phyloP scores from a whole-genome alignment of 2,329 filamentous ascomycete species.

The Colletotrichum horii region DNA sequence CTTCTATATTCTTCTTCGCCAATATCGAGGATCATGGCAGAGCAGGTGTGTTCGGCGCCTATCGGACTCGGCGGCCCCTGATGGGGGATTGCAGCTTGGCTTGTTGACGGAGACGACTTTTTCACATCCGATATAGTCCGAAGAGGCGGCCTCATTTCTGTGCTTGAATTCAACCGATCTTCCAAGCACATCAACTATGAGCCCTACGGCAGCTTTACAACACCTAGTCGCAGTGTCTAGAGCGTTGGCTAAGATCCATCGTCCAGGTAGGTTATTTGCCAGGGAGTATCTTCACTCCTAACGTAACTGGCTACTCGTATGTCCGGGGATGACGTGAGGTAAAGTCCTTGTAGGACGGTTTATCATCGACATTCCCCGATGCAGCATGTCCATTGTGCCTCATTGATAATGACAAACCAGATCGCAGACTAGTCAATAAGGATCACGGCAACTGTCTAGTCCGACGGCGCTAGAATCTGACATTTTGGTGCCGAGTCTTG shows the following conservation, averaged over 20 bases:
- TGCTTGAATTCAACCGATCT: not conserved
- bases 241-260: not conserved
- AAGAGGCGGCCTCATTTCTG: not conserved
- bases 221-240: not conserved
- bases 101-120: not conserved
- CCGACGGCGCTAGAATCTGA: not conserved
- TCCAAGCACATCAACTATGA: not conserved
- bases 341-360: not conserved
- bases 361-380: not conserved
- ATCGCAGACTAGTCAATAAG: not conserved
- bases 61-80: not conserved
- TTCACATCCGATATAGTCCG: not conserved
- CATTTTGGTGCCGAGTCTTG: not conserved
- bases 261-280: not conserved
- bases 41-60: not conserved
- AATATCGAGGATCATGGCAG: not conserved
- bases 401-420: not conserved
- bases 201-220: not conserved
- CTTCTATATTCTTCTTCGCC: not conserved
- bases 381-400: no score
- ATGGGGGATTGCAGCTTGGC: not conserved
- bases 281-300: not conserved
- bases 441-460: not conserved
- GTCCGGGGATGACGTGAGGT: not conserved
- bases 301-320: not conserved